Base-by-base conservation (phyloP, 1,284 basidiomycete species). In the Ceratobasidium sp. region DNA sequence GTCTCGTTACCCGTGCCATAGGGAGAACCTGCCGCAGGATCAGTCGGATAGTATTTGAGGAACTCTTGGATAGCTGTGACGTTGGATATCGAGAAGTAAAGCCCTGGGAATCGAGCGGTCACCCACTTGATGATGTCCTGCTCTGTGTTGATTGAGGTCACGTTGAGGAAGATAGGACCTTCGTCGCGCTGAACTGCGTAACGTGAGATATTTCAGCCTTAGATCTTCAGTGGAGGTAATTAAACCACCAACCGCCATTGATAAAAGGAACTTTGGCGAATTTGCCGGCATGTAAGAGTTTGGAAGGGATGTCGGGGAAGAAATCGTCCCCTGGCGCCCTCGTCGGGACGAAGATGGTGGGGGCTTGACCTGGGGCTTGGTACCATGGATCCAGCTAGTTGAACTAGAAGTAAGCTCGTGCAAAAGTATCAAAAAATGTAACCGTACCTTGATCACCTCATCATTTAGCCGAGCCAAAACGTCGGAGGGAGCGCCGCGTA, bases 181-280 rank as follows among this genome's bases (percentile, higher is more conserved):
- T 83, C 82, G 56, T 83, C 82, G 26, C 60, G 53, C 55, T 73
- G 75, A 0, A 67, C 79, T 69, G 28, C n/a, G n/a, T 39, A 39
- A 28, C 9, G 18, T 39, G 60, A 26, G 46, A 28, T 49, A 28
- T 3, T 3, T 49, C 26, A 44, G 26, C 6, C 26, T 42, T 5
- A 42, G 1, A 26, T 33, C 1, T 46, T 42, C 3, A 5, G 60
- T n/a, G 12, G 4, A 42, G 40, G 20, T 58, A n/a, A 28, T 7
- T 1, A 13, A 7, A 46, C 23, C 4, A 60, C 80, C 81, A 51
- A 64, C 81, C 80, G 20, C 86, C 85, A n/a, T 83, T 81, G 58
- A 87, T 84, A 78, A 85, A 86, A 0, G 86, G 85, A n/a, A 84
- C 82, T 42, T 82, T 82, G 0, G 82, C 81, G 67, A 85, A 84